These are phyloP conservation scores for Hericium alpestre DNA, from an alignment of 768 basidiomycete genomes.

Conservation along the genomic window DNA sequence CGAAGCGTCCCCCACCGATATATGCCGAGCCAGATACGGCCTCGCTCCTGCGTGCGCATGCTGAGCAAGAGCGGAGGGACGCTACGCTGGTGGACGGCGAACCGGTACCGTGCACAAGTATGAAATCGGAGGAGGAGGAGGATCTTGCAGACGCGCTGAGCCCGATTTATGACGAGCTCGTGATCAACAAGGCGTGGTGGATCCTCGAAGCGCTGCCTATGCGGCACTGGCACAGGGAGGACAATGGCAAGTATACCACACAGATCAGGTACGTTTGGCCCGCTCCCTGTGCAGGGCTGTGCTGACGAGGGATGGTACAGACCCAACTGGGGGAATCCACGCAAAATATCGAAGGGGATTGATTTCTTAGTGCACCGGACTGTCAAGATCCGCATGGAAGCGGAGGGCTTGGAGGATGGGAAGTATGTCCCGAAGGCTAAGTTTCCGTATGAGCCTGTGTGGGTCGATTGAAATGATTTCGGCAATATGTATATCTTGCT, in stretches of 20 bases:
- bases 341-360: background rate
- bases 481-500: too few species aligned
- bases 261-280: constrained; percentile 1
- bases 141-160: constrained; percentile 49
- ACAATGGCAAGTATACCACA: background rate
- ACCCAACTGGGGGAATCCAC: too few species aligned
- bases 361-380: background rate
- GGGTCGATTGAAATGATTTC: background rate
- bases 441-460: background rate
- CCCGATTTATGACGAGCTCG: constrained; percentile 47
- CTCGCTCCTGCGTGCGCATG: background rate
- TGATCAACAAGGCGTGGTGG: constrained; percentile 48
- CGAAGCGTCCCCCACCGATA: constrained; percentile 10
- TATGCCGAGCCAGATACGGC: background rate
- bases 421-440: constrained; percentile 21
- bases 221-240: background rate
- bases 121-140: constrained; percentile 47
- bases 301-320: background rate
- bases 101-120: constrained; percentile 9
- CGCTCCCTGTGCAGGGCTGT: background rate
- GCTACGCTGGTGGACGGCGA: constrained; percentile 10
- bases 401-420: constrained; percentile 15
- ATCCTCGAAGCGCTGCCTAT: constrained; percentile 39
- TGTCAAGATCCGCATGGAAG: constrained; percentile 4
- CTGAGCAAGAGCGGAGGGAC: constrained; percentile 4